Conservation (phyloP, 352 stramenopile genomes). For the Pythium rishiriense region DNA sequence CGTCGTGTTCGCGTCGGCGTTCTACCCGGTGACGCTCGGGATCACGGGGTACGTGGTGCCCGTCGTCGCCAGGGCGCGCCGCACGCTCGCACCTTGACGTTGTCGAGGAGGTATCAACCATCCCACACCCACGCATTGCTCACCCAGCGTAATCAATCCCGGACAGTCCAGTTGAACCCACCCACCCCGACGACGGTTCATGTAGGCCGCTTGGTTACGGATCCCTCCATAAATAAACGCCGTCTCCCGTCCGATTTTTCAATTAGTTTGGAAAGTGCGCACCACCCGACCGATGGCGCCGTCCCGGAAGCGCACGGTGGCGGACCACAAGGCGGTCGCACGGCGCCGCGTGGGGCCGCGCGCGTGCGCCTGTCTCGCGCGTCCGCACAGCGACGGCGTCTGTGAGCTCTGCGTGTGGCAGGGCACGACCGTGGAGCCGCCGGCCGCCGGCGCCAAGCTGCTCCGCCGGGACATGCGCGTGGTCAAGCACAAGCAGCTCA, state of each 20-base stretch:
- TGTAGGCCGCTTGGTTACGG: background rate
- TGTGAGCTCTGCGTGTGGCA: conserved; percentile 59
- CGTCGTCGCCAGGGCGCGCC: conserved; percentile 60
- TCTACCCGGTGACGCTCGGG: conserved; percentile 82
- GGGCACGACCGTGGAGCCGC: conserved; percentile 47
- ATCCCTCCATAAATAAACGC: no score
- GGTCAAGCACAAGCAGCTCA: conserved; percentile 53
- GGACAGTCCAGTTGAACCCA: background rate
- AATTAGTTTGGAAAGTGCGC: background rate
- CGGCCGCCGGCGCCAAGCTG: conserved; percentile 26
- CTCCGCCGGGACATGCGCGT: conserved; percentile 44
- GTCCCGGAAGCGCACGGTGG: conserved; percentile 39
- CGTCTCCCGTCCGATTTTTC: no score
- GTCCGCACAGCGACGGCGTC: conserved; percentile 34
- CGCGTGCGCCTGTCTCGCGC: conserved; percentile 36
- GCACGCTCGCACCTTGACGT: conserved; percentile 19
- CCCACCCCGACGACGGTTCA: background rate
- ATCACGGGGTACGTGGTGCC: conserved; percentile 76
- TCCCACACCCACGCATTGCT: conserved; percentile 6
- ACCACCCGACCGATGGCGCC: conserved; percentile 31
- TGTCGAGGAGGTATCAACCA: background rate
- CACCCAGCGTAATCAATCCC: background rate
- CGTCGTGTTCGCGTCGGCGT: conserved; percentile 73
- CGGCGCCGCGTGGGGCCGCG: conserved; percentile 6
- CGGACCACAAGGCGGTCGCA: conserved; percentile 22